Evolutionary conservation across 2,329 filamentous ascomycete genomes (phyloP).

Genomic region (Neonectria hederae): DNA sequence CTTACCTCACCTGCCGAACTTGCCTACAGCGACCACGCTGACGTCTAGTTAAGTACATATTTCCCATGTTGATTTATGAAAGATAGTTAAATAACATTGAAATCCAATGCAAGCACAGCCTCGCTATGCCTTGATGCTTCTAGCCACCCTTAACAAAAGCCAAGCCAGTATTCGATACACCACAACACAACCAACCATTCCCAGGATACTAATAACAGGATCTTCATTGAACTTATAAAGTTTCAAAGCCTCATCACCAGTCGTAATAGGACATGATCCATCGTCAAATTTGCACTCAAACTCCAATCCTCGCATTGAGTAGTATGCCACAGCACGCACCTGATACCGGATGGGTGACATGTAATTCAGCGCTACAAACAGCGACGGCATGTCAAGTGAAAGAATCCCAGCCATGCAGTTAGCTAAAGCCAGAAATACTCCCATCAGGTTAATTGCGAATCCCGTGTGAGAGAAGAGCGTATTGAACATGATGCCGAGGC

Average conservation of each 20-base stretch:
- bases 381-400: slow-evolving; percentile 71
- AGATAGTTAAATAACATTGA: neutral
- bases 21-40: neutral
- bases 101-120: neutral
- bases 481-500: slow-evolving; percentile 80
- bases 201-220: slow-evolving; percentile 68
- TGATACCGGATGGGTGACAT: slow-evolving; percentile 75
- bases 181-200: slow-evolving; percentile 68
- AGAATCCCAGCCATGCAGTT: slow-evolving; percentile 76
- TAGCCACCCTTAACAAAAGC: slow-evolving; percentile 32
- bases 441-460: slow-evolving; percentile 77
- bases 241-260: slow-evolving; percentile 70
- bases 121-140: neutral
- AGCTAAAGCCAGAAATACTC: slow-evolving; percentile 72
- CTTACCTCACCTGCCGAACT: neutral
- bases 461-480: slow-evolving; percentile 77
- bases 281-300: slow-evolving; percentile 69
- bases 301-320: slow-evolving; percentile 64
- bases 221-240: slow-evolving; percentile 72
- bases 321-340: slow-evolving; percentile 71
- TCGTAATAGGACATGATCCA: slow-evolving; percentile 70
- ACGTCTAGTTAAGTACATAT: neutral
- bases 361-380: slow-evolving; percentile 74
- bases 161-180: slow-evolving; percentile 72
- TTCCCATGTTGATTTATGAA: neutral